phyloP scores from a whole-genome alignment of 495 filamentous ascomycete species.

The Bathelium albidoporum region DNA sequence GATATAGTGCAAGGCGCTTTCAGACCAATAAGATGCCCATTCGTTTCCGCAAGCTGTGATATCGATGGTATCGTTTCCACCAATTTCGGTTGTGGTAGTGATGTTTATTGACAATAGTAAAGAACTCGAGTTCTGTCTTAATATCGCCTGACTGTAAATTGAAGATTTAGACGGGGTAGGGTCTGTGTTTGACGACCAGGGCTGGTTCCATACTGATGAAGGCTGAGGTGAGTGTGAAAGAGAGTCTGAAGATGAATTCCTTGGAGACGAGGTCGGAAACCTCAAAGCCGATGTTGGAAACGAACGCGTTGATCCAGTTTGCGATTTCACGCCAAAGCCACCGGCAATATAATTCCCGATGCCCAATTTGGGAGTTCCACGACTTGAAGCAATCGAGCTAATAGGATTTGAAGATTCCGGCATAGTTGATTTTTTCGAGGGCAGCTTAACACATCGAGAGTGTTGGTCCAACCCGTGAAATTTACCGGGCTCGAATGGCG shows the following conservation, averaged over 20 bases:
- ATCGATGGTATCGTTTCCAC: neutral
- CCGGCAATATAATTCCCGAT: neutral
- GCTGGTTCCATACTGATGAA: neutral
- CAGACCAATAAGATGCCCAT: neutral
- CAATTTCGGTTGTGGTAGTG: neutral
- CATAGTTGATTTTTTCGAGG: neutral
- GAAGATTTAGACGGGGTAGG: neutral
- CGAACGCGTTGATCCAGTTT: conserved; percentile 13
- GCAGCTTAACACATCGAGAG: neutral
- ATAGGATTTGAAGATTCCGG: neutral
- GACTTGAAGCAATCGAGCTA: neutral
- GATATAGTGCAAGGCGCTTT: neutral
- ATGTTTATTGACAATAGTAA: neutral
- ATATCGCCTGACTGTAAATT: neutral
- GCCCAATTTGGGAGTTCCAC: neutral
- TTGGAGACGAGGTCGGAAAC: conserved; percentile 28
- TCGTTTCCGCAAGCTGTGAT: neutral
- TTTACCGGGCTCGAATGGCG: neutral
- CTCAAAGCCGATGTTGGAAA: conserved; percentile 32
- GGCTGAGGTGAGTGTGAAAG: neutral
- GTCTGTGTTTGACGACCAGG: neutral
- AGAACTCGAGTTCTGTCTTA: neutral
- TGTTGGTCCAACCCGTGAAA: neutral
- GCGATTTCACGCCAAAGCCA: neutral
- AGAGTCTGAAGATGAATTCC: conserved; percentile 26